Conservation (phyloP, 768 basidiomycete genomes). For the Tulasnella sp. region DNA sequence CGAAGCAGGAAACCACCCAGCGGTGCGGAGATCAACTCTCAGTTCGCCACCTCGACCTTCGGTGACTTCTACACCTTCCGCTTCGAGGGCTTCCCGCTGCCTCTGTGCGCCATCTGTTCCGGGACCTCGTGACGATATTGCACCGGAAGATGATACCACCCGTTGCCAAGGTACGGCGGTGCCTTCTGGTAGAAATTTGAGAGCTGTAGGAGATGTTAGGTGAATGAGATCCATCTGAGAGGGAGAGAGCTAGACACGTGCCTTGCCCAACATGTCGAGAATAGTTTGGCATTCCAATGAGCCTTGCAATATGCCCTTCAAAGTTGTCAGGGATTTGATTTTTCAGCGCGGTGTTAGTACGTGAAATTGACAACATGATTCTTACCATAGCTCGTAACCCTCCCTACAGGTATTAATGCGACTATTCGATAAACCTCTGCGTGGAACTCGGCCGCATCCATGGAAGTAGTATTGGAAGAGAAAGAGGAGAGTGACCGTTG, state of each 20-base stretch:
- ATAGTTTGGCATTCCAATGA: constrained; percentile 71
- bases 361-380: not conserved
- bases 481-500: not conserved
- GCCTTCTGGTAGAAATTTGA: constrained; percentile 60
- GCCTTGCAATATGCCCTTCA: constrained; percentile 55
- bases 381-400: constrained; percentile 71
- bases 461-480: constrained; percentile 23
- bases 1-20: constrained; percentile 19
- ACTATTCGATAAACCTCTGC: constrained; percentile 66
- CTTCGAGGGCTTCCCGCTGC: constrained; percentile 67
- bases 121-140: constrained; percentile 69
- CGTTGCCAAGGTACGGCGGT: constrained; percentile 79
- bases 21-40: constrained; percentile 5
- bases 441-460: constrained; percentile 59
- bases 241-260: constrained; percentile 28
- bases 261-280: constrained; percentile 80
- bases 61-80: constrained; percentile 71
- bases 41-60: constrained; percentile 16
- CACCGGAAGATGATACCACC: constrained; percentile 60
- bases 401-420: constrained; percentile 55
- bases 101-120: constrained; percentile 69
- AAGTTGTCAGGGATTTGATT: not conserved
- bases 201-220: constrained; percentile 39
- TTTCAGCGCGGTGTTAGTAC: not conserved
- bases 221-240: not conserved